Evolutionary conservation across 2,329 filamentous ascomycete genomes (phyloP).

Genomic region (Trichoderma gracile): DNA sequence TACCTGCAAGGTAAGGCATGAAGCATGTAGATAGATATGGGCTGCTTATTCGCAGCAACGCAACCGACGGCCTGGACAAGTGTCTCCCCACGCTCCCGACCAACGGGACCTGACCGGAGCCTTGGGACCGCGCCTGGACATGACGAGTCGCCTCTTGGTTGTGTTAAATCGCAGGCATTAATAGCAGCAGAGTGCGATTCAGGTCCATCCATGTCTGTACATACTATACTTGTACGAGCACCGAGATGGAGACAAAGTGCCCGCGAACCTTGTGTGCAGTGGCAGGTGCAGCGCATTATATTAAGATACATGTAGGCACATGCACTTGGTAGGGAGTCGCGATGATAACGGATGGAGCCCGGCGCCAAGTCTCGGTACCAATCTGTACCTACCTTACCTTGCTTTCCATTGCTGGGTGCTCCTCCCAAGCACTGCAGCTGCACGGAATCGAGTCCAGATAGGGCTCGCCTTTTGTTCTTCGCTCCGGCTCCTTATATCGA

Average conservation of each 20-base stretch:
- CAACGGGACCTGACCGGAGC: slow-evolving; percentile 1
- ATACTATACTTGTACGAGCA: background rate
- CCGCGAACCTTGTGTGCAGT: too few species aligned
- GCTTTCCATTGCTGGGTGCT: too few species aligned
- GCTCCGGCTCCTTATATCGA: slow-evolving; percentile 9
- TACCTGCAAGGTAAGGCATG: too few species aligned
- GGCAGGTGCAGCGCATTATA: background rate
- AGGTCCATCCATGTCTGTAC: background rate
- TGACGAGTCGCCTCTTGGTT: background rate
- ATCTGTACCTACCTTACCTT: too few species aligned
- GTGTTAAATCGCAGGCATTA: background rate
- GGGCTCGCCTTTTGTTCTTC: too few species aligned
- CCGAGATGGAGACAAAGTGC: background rate
- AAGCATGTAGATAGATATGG: background rate
- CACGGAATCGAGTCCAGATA: too few species aligned
- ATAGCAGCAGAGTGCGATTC: background rate
- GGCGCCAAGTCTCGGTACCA: background rate
- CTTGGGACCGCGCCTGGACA: background rate
- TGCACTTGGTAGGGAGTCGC: background rate
- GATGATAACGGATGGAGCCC: background rate
- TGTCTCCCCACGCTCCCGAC: background rate
- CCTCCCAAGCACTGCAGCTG: too few species aligned
- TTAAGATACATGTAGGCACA: background rate
- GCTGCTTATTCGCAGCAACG: slow-evolving; percentile 8
- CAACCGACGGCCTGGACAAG: background rate